Evolutionary conservation across 306 rosid species (phyloP).

Genomic region (Crataegus laevigata): DNA sequence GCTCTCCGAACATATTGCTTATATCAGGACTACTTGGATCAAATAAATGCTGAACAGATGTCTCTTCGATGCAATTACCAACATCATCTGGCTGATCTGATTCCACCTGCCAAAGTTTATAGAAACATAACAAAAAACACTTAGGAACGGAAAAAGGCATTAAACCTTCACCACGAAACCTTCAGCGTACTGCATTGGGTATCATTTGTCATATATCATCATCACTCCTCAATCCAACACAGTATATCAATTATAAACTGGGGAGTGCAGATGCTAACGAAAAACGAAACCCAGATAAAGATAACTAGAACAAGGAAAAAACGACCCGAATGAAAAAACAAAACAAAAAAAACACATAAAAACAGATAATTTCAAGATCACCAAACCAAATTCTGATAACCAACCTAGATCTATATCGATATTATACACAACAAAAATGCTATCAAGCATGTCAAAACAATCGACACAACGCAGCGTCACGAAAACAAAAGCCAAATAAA

Average conservation of each 20-base stretch:
- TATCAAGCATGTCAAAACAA: slow-evolving; percentile 8
- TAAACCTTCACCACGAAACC: not conserved
- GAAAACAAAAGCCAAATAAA: slow-evolving; percentile 15
- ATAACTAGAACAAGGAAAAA: not conserved
- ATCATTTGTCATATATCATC: not conserved
- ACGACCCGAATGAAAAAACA: not conserved
- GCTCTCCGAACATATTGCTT: slow-evolving; percentile 33
- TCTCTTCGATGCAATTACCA: slow-evolving; percentile 30
- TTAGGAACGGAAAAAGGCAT: not conserved
- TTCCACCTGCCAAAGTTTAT: slow-evolving; percentile 41
- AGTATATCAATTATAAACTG: not conserved
- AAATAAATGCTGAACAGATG: slow-evolving; percentile 22
- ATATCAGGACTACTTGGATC: slow-evolving; percentile 40
- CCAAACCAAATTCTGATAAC: slow-evolving; percentile 12
- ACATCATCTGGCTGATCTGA: slow-evolving; percentile 18
- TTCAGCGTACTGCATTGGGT: not conserved
- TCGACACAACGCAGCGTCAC: slow-evolving; percentile 10
- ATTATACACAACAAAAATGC: slow-evolving; percentile 8
- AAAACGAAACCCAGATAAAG: slow-evolving; percentile 4
- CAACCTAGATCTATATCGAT: slow-evolving; percentile 37
- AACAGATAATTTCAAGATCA: slow-evolving; percentile 7
- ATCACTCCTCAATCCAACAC: not conserved
- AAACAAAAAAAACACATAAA: not conserved
- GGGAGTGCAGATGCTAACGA: slow-evolving; percentile 4
- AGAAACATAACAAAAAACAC: slow-evolving; percentile 6